These are phyloP conservation scores for Rhodosporidiobolus sp. DNA, from an alignment of 768 basidiomycete species.

Conservation along the genomic window DNA sequence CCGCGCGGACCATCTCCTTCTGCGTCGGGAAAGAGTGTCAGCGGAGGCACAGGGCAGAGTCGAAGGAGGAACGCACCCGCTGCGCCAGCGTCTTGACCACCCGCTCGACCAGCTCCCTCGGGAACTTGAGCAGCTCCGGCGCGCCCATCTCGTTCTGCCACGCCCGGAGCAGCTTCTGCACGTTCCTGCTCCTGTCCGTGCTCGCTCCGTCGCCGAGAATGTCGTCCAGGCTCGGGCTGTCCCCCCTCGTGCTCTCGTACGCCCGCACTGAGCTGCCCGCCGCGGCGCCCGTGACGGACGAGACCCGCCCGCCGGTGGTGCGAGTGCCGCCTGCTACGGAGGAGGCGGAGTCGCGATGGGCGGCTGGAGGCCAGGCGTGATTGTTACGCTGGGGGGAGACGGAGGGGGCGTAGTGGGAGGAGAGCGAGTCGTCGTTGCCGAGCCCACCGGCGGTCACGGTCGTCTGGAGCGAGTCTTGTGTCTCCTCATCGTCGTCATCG, in stretches of 20 bases:
- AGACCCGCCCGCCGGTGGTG: neutral
- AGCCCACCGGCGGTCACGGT: neutral
- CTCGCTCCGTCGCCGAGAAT: conserved; percentile 9
- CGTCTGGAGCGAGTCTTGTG: conserved; percentile 8
- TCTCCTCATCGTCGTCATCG: conserved; percentile 30
- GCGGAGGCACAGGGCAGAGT: rapidly evolving
- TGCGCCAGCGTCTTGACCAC: conserved; percentile 31
- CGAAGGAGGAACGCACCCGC: conserved; percentile 13
- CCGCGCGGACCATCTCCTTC: conserved; percentile 31
- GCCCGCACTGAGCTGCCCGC: conserved; percentile 11
- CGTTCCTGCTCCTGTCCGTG: conserved; percentile 20
- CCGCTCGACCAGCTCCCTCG: conserved; percentile 23
- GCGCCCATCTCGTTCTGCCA: conserved; percentile 41
- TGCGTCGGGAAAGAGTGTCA: neutral
- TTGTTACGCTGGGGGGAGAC: neutral
- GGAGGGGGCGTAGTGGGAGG: conserved; percentile 2
- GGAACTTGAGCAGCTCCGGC: conserved; percentile 38
- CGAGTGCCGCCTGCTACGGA: neutral
- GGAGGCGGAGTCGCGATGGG: conserved; percentile 6
- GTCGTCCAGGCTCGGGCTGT: conserved; percentile 27
- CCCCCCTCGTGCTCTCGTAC: conserved; percentile 21
- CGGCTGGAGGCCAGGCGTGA: too few relatives aligned
- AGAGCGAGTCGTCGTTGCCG: conserved; percentile 9
- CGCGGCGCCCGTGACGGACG: conserved; percentile 17
- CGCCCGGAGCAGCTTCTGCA: conserved; percentile 37